Evolutionary conservation across 306 rosid genomes (phyloP).

Genomic region (Betula pendula): DNA sequence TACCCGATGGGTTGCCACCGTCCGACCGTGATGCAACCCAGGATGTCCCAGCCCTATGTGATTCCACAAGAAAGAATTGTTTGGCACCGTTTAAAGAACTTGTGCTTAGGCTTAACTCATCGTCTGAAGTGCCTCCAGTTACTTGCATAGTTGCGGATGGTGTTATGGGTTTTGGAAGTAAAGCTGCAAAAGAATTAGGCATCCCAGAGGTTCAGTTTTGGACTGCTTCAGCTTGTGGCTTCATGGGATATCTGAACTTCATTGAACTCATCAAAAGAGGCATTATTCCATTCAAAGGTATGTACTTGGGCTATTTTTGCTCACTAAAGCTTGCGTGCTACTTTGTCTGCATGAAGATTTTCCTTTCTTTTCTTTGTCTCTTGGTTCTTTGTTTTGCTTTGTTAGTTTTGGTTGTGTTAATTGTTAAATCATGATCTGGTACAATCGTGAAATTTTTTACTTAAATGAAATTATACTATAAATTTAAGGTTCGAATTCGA

Average conservation of each 20-base stretch:
- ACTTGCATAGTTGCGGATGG: constrained; percentile 39
- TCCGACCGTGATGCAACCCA: constrained; percentile 23
- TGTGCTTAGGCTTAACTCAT: constrained; percentile 23
- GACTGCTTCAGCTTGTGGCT: constrained; percentile 46
- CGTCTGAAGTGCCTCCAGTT: constrained; percentile 25
- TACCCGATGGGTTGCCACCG: constrained; percentile 31
- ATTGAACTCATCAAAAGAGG: constrained; percentile 30
- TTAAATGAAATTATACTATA: too few relatives aligned
- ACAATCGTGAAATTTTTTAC: neutral
- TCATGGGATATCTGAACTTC: constrained; percentile 35
- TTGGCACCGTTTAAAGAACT: constrained; percentile 30
- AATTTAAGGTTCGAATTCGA: too few relatives aligned
- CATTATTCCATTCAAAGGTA: constrained; percentile 44
- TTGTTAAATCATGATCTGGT: too few relatives aligned
- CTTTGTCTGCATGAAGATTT: too few relatives aligned
- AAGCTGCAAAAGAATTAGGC: constrained; percentile 33
- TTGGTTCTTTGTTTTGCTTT: neutral
- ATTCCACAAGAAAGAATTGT: constrained; percentile 30
- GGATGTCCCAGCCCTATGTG: constrained; percentile 29
- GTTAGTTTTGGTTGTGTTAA: too few relatives aligned
- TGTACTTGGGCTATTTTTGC: too few relatives aligned
- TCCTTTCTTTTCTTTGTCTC: too few relatives aligned
- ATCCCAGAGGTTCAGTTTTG: constrained; percentile 40
- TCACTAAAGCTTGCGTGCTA: too few relatives aligned
- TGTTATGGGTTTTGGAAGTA: constrained; percentile 31